Conservation (phyloP, 805 yeast species). For the Kuraishia molischiana region DNA sequence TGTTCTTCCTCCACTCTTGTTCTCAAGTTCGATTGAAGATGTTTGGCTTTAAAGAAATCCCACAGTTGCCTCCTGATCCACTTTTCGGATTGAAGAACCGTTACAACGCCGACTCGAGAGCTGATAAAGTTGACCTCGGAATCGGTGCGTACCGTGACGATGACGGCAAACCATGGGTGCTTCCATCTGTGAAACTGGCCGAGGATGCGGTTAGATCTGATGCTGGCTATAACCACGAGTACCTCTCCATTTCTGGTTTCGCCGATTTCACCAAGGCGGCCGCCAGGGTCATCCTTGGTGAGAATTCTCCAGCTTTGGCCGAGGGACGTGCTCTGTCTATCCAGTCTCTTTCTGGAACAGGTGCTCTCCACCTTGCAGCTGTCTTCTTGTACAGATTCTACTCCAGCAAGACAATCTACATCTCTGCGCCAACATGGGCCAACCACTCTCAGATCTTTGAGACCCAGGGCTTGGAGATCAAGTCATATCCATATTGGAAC, state of each 20-base stretch:
- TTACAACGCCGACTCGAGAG: conserved; percentile 44
- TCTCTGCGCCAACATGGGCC: conserved; percentile 96
- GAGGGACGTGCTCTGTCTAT: conserved; percentile 47
- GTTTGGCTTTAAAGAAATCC: conserved; percentile 37
- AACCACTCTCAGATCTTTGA: conserved; percentile 83
- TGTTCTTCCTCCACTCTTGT: neutral
- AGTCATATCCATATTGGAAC: conserved; percentile 82
- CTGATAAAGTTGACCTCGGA: conserved; percentile 73
- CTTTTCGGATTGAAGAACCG: conserved; percentile 74
- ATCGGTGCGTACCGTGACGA: conserved; percentile 75
- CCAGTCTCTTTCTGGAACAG: conserved; percentile 82
- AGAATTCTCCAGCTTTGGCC: conserved; percentile 39
- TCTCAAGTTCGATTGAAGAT: no score
- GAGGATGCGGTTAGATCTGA: conserved; percentile 53
- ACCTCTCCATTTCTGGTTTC: conserved; percentile 74
- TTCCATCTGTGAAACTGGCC: conserved; percentile 61
- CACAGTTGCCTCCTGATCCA: conserved; percentile 76
- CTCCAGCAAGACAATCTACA: conserved; percentile 42
- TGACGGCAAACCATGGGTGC: conserved; percentile 60
- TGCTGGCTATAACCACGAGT: conserved; percentile 72
- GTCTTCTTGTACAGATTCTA: conserved; percentile 47
- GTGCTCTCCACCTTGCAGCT: conserved; percentile 88
- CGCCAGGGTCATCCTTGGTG: conserved; percentile 64
- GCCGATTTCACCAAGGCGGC: conserved; percentile 60
- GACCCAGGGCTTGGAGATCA: conserved; percentile 56